Percentiles rank a stretch among this genome's conserved stretches.
phyloP scores from a whole-genome alignment of 441 rosid species.

The Raphanus hybrid region DNA sequence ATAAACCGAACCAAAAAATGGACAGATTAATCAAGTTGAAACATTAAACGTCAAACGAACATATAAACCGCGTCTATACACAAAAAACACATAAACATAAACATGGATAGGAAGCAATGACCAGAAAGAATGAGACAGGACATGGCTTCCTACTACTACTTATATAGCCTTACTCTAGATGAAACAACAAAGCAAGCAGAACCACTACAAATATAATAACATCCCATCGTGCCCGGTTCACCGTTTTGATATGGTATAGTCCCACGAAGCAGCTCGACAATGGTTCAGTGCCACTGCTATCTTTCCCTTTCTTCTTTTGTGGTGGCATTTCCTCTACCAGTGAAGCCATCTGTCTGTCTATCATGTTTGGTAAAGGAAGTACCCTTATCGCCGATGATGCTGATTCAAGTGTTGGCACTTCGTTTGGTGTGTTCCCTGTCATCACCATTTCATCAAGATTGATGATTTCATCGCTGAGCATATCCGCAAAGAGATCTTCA shows the following conservation, averaged over 20 bases:
- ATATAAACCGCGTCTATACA: neutral
- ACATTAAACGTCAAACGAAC: neutral
- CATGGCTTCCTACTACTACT: neutral
- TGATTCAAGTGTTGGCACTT: constrained; percentile 3
- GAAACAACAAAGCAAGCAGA: constrained; percentile 15
- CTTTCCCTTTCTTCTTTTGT: constrained; percentile 7
- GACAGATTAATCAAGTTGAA: neutral
- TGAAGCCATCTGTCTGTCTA: constrained; percentile 2
- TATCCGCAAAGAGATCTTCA: constrained; percentile 1
- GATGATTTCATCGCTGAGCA: neutral
- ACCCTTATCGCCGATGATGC: neutral
- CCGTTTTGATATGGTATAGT: constrained; percentile 36
- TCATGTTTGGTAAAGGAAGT: constrained; percentile 4
- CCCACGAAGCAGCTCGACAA: constrained; percentile 38
- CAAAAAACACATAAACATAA: neutral
- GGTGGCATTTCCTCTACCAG: neutral
- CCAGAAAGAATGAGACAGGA: neutral
- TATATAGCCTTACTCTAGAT: constrained; percentile 18
- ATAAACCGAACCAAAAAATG: neutral
- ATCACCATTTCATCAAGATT: neutral
- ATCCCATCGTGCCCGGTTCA: constrained; percentile 33
- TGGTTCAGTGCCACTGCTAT: neutral
- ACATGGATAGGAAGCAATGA: constrained; percentile 10
- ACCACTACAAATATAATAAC: constrained; percentile 18
- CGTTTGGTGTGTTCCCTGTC: neutral